Conservation (phyloP, 768 basidiomycete genomes). For the Cyclocybe cylindracea region DNA sequence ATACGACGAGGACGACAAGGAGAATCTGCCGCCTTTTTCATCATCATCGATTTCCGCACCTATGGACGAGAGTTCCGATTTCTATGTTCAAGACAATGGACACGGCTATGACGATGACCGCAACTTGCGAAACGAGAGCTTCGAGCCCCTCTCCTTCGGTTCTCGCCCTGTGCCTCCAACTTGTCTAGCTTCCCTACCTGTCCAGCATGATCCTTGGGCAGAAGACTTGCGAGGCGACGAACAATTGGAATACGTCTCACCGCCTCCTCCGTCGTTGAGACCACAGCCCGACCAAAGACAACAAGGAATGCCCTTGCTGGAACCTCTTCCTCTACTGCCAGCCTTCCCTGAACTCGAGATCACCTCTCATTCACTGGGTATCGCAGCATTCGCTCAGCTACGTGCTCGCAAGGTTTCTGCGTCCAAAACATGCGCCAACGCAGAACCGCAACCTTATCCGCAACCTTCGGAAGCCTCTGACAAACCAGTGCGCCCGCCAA, state of each 20-base stretch:
- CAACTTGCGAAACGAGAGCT: conserved; percentile 1
- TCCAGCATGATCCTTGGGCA: neutral
- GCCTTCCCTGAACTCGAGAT: conserved; percentile 17
- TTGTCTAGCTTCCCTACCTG: neutral
- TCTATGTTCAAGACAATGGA: neutral
- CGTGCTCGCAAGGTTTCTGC: conserved; percentile 36
- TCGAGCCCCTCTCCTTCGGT: conserved; percentile 11
- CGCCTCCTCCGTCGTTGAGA: neutral
- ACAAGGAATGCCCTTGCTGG: neutral
- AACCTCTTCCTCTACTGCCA: neutral
- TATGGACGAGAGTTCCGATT: neutral
- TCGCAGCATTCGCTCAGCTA: conserved; percentile 39
- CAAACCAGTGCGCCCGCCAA: conserved; percentile 30
- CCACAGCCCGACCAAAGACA: neutral
- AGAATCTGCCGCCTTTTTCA: conserved; percentile 17
- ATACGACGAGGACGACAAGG: conserved; percentile 15
- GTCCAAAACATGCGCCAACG: conserved; percentile 2
- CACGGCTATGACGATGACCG: neutral
- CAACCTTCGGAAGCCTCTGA: conserved; percentile 3
- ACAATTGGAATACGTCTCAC: neutral
- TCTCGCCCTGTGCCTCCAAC: conserved; percentile 1
- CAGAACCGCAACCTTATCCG: conserved; percentile 4
- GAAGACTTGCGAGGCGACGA: neutral
- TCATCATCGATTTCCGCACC: conserved; percentile 5
- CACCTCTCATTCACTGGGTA: conserved; percentile 30